Conservation (phyloP, 1,284 basidiomycete species). For the Xerocomus minutiporus region DNA sequence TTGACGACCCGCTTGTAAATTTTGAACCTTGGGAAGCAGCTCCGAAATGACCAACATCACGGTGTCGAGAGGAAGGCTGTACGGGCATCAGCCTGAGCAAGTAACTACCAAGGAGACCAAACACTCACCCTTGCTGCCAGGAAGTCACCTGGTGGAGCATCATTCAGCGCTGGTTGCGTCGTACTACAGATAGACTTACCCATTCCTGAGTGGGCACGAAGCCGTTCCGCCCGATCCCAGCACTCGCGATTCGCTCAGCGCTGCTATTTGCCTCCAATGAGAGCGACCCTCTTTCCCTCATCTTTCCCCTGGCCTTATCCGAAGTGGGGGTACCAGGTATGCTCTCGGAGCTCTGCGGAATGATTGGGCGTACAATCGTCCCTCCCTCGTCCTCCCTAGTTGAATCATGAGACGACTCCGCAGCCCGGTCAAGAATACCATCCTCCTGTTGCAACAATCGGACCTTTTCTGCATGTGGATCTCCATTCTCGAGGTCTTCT, state of each 20-base stretch:
- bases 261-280: slow-evolving; percentile 57
- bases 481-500: slow-evolving; percentile 30
- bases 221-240: slow-evolving; percentile 76
- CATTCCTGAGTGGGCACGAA: slow-evolving; percentile 94
- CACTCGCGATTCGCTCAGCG: slow-evolving; percentile 59
- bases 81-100: slow-evolving; percentile 8
- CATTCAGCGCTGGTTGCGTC: neutral
- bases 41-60: slow-evolving; percentile 84
- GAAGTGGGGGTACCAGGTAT: slow-evolving; percentile 43
- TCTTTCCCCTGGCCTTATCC: slow-evolving; percentile 86
- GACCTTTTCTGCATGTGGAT: slow-evolving; percentile 54
- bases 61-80: slow-evolving; percentile 77
- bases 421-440: slow-evolving; percentile 20
- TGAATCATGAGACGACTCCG: slow-evolving; percentile 21
- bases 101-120: slow-evolving; percentile 1
- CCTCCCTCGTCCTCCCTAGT: slow-evolving; percentile 30
- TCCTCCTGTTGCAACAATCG: slow-evolving; percentile 50
- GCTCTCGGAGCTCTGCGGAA: slow-evolving; percentile 43
- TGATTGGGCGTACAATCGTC: slow-evolving; percentile 29
- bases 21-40: slow-evolving; percentile 81
- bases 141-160: slow-evolving; percentile 57
- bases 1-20: slow-evolving; percentile 62
- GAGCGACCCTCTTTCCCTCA: slow-evolving; percentile 62
- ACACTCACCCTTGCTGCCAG: slow-evolving; percentile 77
- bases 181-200: slow-evolving; percentile 47